phyloP scores from a whole-genome alignment of 1,284 basidiomycete genomes.

The Ceraceosorus bombacis region DNA sequence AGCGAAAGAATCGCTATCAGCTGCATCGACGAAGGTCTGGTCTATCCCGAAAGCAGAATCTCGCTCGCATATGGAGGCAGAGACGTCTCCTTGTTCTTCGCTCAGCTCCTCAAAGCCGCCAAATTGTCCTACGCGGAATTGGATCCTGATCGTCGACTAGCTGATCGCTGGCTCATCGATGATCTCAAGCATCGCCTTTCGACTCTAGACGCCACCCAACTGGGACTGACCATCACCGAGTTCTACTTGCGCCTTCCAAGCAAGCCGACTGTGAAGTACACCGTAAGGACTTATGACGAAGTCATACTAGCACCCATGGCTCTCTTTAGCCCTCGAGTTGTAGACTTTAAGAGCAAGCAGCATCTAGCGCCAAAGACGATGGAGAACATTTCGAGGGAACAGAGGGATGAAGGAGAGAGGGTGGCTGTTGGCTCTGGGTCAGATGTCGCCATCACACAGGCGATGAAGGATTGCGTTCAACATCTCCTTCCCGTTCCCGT shows the following conservation, averaged over 20 bases:
- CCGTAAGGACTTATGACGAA: conserved; percentile 86
- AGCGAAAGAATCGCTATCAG: conserved; percentile 75
- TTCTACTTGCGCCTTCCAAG: conserved; percentile 65
- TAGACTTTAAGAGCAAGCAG: conserved; percentile 60
- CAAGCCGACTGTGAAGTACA: conserved; percentile 75
- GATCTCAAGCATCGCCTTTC: conserved; percentile 40
- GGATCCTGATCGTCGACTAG: conserved; percentile 50
- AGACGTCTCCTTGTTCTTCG: conserved; percentile 82
- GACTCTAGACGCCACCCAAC: conserved; percentile 43
- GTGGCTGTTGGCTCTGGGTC: conserved; percentile 9
- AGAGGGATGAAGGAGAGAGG: conserved; percentile 13
- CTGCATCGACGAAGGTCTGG: conserved; percentile 89
- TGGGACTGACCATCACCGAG: conserved; percentile 58
- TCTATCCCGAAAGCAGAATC: conserved; percentile 80
- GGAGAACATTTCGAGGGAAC: not conserved
- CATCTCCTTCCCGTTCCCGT: conserved; percentile 17
- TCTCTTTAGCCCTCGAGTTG: conserved; percentile 82
- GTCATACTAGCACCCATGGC: conserved; percentile 87
- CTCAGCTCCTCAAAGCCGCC: conserved; percentile 69
- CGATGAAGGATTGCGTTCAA: conserved; percentile 33
- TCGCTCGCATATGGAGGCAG: conserved; percentile 80
- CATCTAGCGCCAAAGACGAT: conserved; percentile 2
- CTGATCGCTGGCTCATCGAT: conserved; percentile 36
- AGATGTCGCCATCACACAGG: conserved; percentile 31
- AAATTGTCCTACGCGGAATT: conserved; percentile 81